Conservation (phyloP, 2,329 filamentous ascomycete species). For the Ampelomyces quisqualis region DNA sequence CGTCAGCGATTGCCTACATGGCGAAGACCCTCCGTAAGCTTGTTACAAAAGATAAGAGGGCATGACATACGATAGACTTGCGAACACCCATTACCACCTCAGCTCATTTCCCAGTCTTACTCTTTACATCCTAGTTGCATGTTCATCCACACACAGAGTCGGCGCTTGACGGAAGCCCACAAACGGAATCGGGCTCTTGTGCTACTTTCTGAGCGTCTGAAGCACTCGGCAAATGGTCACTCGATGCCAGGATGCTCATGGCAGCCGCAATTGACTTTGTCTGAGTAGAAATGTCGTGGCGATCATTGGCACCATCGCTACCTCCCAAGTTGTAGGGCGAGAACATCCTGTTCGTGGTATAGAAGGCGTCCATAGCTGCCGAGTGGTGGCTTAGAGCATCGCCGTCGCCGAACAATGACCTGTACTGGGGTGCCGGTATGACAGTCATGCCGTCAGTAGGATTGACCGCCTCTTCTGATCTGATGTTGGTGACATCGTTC, state of each 20-base stretch:
- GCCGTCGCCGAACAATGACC: conserved; percentile 6
- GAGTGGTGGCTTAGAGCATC: conserved; percentile 1
- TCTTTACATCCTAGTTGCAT: too few relatives aligned
- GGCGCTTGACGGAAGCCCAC: too few relatives aligned
- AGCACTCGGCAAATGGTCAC: neutral
- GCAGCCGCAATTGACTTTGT: neutral
- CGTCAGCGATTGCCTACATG: too few relatives aligned
- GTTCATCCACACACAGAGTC: too few relatives aligned
- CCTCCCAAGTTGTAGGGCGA: conserved; percentile 20
- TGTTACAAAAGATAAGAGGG: too few relatives aligned
- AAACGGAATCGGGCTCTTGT: too few relatives aligned
- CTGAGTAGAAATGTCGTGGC: neutral
- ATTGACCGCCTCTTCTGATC: conserved; percentile 4
- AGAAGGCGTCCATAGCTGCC: conserved; percentile 11
- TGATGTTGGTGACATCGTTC: conserved; percentile 10
- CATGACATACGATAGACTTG: too few relatives aligned
- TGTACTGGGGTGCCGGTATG: conserved; percentile 18
- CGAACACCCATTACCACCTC: too few relatives aligned
- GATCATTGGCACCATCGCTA: conserved; percentile 6
- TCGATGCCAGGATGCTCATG: neutral
- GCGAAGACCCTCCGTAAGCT: too few relatives aligned
- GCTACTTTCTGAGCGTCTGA: neutral
- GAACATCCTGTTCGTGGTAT: neutral
- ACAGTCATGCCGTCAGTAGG: conserved; percentile 11
- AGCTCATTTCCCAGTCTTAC: too few relatives aligned